Evolutionary conservation across 306 rosid genomes (phyloP).

Genomic region (Canavalia ensiformis): DNA sequence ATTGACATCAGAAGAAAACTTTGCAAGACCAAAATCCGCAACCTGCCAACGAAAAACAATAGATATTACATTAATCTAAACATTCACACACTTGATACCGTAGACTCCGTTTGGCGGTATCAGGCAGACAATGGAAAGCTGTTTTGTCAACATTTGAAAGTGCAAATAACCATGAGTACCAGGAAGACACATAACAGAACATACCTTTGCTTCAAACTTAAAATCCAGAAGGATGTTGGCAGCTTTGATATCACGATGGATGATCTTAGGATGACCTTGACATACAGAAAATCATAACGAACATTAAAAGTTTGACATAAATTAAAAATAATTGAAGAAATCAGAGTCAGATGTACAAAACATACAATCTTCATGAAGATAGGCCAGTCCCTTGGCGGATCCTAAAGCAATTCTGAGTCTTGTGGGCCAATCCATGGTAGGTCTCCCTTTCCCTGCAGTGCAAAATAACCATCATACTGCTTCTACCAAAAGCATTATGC

Average conservation of each 20-base stretch:
- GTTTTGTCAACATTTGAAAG: neutral
- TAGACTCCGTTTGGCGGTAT: neutral
- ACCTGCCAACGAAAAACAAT: constrained; percentile 62
- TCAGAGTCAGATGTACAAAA: constrained; percentile 24
- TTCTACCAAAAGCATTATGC: constrained; percentile 35
- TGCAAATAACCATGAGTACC: neutral
- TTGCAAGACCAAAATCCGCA: constrained; percentile 98
- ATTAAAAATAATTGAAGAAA: constrained; percentile 4
- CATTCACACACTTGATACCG: neutral
- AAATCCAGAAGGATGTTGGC: constrained; percentile 91
- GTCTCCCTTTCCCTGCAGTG: constrained; percentile 81
- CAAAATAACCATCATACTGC: constrained; percentile 46
- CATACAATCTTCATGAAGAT: constrained; percentile 99
- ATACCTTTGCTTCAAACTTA: constrained; percentile 93
- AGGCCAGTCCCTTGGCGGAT: constrained; percentile 94
- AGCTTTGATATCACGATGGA: constrained; percentile 95
- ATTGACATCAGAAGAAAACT: constrained; percentile 78
- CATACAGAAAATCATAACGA: constrained; percentile 21
- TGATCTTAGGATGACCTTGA: constrained; percentile 97
- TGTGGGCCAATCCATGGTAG: constrained; percentile 93
- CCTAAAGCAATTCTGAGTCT: constrained; percentile 88
- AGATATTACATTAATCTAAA: neutral
- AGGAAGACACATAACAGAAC: constrained; percentile 27
- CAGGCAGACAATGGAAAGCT: neutral
- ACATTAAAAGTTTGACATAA: constrained; percentile 19